phyloP scores from a whole-genome alignment of 2,329 filamentous ascomycete species.

The Arthrobotrys conoides region DNA sequence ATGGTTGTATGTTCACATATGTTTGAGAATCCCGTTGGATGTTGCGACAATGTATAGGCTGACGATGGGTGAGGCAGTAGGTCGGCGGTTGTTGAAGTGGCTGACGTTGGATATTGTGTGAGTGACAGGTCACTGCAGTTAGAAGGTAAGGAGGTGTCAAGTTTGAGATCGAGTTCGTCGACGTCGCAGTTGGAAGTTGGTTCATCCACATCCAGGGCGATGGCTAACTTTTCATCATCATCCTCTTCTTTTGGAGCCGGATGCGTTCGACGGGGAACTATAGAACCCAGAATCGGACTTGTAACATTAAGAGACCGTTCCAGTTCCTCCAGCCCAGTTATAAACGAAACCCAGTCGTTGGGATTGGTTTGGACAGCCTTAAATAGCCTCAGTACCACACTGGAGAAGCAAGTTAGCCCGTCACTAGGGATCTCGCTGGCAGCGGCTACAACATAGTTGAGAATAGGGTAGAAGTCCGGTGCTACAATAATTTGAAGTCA shows the following conservation, averaged over 20 bases:
- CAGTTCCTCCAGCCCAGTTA: conserved; percentile 47
- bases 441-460: conserved; percentile 49
- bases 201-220: conserved; percentile 12
- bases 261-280: conserved; percentile 3
- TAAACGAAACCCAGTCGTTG: conserved; percentile 43
- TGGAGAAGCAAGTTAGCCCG: conserved; percentile 57
- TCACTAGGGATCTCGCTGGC: conserved; percentile 55
- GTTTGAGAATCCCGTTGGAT: conserved; percentile 28
- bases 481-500: conserved; percentile 18
- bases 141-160: conserved; percentile 9
- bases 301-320: conserved; percentile 43
- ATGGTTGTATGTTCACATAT: conserved; percentile 23
- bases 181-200: conserved; percentile 4
- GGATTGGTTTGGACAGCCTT: conserved; percentile 48
- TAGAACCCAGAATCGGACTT: neutral
- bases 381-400: conserved; percentile 50
- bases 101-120: conserved; percentile 32
- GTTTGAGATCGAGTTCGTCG: neutral
- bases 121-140: conserved; percentile 29
- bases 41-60: conserved; percentile 25
- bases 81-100: conserved; percentile 20
- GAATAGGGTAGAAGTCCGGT: conserved; percentile 54
- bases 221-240: conserved; percentile 18
- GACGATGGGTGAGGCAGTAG: neutral
- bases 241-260: conserved; percentile 35